phyloP scores from a whole-genome alignment of 2,329 filamentous ascomycete species.

The Diplodia mutila region DNA sequence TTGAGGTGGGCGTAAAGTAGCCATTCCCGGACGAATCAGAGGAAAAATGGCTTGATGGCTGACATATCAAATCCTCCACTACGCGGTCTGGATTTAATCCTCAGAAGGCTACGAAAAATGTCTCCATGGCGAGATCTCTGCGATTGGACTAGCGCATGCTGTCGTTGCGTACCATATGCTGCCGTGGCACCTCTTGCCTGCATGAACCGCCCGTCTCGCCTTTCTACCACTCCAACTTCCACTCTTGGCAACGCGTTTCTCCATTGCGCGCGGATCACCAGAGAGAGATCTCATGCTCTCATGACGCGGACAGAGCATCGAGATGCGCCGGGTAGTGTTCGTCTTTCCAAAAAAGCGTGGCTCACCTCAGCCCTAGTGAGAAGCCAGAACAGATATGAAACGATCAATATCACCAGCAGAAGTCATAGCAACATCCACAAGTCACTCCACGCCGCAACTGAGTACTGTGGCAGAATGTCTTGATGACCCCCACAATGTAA shows the following conservation, averaged over 20 bases:
- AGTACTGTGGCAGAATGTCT: neutral
- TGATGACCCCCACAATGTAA: too few relatives aligned
- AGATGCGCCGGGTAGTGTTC: neutral
- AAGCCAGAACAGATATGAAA: conserved; percentile 8
- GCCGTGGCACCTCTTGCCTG: conserved; percentile 21
- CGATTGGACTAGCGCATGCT: neutral
- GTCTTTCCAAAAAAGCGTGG: neutral
- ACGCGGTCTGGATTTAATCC: neutral
- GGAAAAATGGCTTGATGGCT: neutral
- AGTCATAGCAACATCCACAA: neutral
- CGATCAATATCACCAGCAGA: neutral
- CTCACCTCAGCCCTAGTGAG: conserved; percentile 17
- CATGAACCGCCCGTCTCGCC: conserved; percentile 11
- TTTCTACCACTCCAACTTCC: neutral
- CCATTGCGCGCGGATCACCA: neutral
- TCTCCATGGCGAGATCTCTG: neutral
- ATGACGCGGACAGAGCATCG: conserved; percentile 1
- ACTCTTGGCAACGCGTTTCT: conserved; percentile 3
- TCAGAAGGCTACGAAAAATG: neutral
- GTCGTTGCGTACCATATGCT: neutral
- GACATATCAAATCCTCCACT: conserved; percentile 5
- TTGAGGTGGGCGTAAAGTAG: neutral
- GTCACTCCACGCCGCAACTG: neutral
- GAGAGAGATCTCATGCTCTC: neutral
- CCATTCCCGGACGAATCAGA: neutral